A percentile compares a stretch with the other conserved stretches of the same genome.
Conservation (phyloP, 2,329 filamentous ascomycete genomes). For the Pestalotiopsis sp. region DNA sequence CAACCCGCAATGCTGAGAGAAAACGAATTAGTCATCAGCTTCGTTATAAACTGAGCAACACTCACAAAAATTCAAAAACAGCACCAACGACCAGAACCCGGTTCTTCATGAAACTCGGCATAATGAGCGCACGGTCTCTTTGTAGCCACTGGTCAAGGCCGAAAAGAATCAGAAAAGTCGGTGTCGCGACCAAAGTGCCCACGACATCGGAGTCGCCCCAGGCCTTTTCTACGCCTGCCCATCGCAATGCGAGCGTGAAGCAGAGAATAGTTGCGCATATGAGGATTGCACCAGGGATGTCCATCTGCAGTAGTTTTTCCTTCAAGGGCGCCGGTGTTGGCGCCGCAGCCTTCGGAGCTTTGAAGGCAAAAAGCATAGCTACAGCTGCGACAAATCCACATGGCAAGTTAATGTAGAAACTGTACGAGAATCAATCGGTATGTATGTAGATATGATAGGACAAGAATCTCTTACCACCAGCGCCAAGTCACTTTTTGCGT, state of each 20-base stretch:
- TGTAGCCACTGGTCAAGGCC: slow-evolving; percentile 14
- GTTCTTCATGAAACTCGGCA: slow-evolving; percentile 12
- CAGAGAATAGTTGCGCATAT: slow-evolving; percentile 13
- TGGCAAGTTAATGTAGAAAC: slow-evolving; percentile 6
- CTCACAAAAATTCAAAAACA: slow-evolving; percentile 16
- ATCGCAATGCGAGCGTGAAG: slow-evolving; percentile 15
- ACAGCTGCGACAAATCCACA: slow-evolving; percentile 1
- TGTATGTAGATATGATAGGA: no score
- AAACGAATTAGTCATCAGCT: no score
- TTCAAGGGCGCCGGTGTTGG: slow-evolving; percentile 10
- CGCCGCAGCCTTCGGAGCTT: slow-evolving; percentile 11
- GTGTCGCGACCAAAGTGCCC: slow-evolving; percentile 11
- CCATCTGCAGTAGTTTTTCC: slow-evolving; percentile 17
- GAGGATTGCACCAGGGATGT: slow-evolving; percentile 12
- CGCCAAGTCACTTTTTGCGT: slow-evolving; percentile 3
- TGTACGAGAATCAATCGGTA: no score
- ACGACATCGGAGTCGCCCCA: slow-evolving; percentile 12
- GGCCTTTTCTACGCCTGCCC: slow-evolving; percentile 12
- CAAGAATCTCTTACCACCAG: no score
- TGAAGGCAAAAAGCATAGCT: slow-evolving; percentile 12
- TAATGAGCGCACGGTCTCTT: slow-evolving; percentile 7
- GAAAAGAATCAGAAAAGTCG: slow-evolving; percentile 9
- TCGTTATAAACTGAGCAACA: no score
- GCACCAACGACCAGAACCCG: slow-evolving; percentile 9
- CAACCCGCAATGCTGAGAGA: slow-evolving; percentile 1